These are phyloP conservation scores for Bipolaris victoriae DNA, from an alignment of 2,329 filamentous ascomycete species.

Conservation along the genomic window DNA sequence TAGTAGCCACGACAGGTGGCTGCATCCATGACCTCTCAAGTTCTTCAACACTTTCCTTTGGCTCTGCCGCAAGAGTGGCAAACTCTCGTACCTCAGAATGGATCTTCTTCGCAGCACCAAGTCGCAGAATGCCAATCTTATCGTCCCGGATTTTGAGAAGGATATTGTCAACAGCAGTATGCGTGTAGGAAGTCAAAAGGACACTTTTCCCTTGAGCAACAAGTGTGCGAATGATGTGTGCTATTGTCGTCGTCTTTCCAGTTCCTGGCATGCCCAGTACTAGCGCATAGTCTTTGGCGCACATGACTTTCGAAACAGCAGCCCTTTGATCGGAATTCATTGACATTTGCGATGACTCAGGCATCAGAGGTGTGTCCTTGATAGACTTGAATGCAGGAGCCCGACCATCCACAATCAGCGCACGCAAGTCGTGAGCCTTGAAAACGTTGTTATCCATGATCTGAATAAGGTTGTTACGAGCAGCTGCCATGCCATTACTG, in stretches of 20 bases:
- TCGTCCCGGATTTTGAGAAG: conserved; percentile 86
- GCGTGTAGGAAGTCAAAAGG: conserved; percentile 91
- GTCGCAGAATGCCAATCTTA: conserved; percentile 78
- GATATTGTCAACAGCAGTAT: conserved; percentile 98
- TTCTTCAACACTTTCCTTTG: conserved; percentile 79
- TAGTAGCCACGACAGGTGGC: conserved; percentile 89
- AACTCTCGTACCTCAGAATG: conserved; percentile 88
- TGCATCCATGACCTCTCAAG: conserved; percentile 83
- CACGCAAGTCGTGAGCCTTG: conserved; percentile 73
- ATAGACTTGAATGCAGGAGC: conserved; percentile 74
- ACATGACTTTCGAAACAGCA: conserved; percentile 95
- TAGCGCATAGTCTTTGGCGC: conserved; percentile 92
- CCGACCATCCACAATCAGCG: conserved; percentile 78
- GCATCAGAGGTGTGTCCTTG: conserved; percentile 66
- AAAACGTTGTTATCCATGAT: conserved; percentile 83
- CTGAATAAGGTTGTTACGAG: conserved; percentile 91
- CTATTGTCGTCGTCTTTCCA: conserved; percentile 97
- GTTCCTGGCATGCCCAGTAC: conserved; percentile 98
- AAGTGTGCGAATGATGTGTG: conserved; percentile 91
- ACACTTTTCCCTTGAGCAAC: conserved; percentile 91
- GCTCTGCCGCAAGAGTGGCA: conserved; percentile 75
- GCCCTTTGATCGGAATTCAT: conserved; percentile 87
- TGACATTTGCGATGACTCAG: conserved; percentile 60
- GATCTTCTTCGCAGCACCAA: conserved; percentile 84
- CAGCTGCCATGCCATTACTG: conserved; percentile 94